Evolutionary conservation across 1,284 basidiomycete genomes (phyloP), one percentile per base, ranked within the genome.

Genomic region (Boletus coffeatus): DNA sequence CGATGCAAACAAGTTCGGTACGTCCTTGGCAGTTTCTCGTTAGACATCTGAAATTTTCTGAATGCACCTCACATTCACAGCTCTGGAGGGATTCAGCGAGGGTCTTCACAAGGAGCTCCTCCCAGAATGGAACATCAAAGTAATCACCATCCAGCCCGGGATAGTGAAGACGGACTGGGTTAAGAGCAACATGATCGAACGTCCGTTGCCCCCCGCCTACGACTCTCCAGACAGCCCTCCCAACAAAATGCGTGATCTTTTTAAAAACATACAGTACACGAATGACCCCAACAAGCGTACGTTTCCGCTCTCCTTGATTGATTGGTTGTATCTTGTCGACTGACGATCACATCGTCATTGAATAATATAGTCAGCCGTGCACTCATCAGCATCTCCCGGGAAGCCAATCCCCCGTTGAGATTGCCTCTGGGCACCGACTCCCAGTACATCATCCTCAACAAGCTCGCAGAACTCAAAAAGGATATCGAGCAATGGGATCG

Each of bases 1-100:
- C 48, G 67, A 55, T 57, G 69, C 69, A 8, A 71, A 68, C 64
- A 70, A 70, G 34, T 70, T 70, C 4, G 69, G 69, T 71, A 36
- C 1, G 69, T 56, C 4, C 50, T 46, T 2, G 7, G 16, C 2
- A 0, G 8, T 41, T n/a, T 25, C 25, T 48, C 46, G 6, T 21
- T 18, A 13, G 25, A 29, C 25, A 29, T 29, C 25, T 29, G 16
- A 25, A 25, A 25, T 25, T 25, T 25, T 25, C 25, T 25, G 25
- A 62, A 13, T 10, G 5, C n/a, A 13, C 3, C 2, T 53, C 52
- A 53, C 14, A 53, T 32, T 56, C 14, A 39, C 53, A 70, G 70
- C 69, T 0, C 61, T 70, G 50, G 69, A 72, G 60, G 69, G 69
- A 5, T 70, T 70, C 41, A 64, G 70, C n/a, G 70, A 70, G 34